phyloP scores from a whole-genome alignment of 2,329 filamentous ascomycete genomes.

The Fusarium piperis region DNA sequence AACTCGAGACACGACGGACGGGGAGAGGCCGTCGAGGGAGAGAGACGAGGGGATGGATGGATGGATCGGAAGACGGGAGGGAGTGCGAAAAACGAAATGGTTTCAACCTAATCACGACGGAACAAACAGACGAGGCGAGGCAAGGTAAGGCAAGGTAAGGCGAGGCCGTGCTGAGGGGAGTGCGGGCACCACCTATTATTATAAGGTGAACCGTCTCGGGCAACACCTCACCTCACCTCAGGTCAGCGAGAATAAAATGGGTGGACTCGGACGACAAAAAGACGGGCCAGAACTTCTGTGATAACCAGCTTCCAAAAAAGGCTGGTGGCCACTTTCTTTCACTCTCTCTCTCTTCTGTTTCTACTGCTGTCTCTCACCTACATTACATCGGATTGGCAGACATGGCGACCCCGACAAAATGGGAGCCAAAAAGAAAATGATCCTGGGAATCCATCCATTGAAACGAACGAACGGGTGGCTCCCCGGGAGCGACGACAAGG shows the following conservation, averaged over 20 bases:
- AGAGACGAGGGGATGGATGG: conserved; percentile 19
- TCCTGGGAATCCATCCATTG: conserved; percentile 27
- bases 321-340: conserved; percentile 18
- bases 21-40: conserved; percentile 4
- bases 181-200: conserved; percentile 23
- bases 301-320: neutral
- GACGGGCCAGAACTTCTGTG: conserved; percentile 10
- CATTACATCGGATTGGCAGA: conserved; percentile 2
- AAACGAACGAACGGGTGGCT: conserved; percentile 41
- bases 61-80: conserved; percentile 23
- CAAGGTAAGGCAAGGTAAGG: conserved; percentile 22
- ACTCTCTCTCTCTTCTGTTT: neutral
- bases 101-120: conserved; percentile 40
- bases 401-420: conserved; percentile 1
- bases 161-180: conserved; percentile 26
- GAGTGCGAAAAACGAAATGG: conserved; percentile 26
- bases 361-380: neutral
- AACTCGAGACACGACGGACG: conserved; percentile 26
- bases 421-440: conserved; percentile 26
- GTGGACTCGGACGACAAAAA: conserved; percentile 13
- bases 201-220: conserved; percentile 36
- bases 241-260: conserved; percentile 10
- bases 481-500: conserved; percentile 19
- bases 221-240: conserved; percentile 15
- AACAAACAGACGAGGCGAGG: conserved; percentile 31